phyloP scores from a whole-genome alignment of 2,329 filamentous ascomycete genomes.

The Dichotomopilus funicola region DNA sequence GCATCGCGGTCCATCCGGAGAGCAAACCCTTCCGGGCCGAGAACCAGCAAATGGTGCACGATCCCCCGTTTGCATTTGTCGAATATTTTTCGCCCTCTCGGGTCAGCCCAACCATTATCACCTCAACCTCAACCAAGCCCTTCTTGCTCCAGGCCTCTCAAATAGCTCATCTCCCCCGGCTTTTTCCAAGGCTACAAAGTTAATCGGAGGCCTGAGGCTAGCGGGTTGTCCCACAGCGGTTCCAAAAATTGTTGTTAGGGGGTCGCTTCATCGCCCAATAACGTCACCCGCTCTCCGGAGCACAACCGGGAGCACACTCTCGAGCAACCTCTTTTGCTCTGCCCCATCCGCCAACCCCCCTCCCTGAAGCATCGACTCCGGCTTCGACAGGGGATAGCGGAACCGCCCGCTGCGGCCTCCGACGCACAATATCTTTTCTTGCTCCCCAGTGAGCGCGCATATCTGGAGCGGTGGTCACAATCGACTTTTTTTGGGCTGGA shows the following conservation, averaged over 20 bases:
- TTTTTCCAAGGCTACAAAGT: too few relatives aligned
- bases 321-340: slow-evolving; percentile 6
- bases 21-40: too few relatives aligned
- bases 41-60: too few relatives aligned
- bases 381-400: slow-evolving; percentile 8
- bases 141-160: too few relatives aligned
- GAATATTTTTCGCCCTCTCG: too few relatives aligned
- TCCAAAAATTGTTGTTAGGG: slow-evolving; percentile 15
- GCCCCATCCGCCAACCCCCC: not conserved
- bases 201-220: too few relatives aligned
- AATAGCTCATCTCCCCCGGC: too few relatives aligned
- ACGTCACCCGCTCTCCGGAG: slow-evolving; percentile 16
- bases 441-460: not conserved
- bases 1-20: not conserved
- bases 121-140: too few relatives aligned
- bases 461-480: not conserved
- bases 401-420: slow-evolving; percentile 12
- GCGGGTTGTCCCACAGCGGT: too few relatives aligned
- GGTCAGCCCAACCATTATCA: too few relatives aligned
- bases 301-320: slow-evolving; percentile 3
- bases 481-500: not conserved
- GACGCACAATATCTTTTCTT: not conserved
- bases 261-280: slow-evolving; percentile 5
- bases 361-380: not conserved
- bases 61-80: too few relatives aligned